Evolutionary conservation across 2,329 filamentous ascomycete species (phyloP), one percentile per base, ranked within the genome.

Genomic region (Fusarium continuum): DNA sequence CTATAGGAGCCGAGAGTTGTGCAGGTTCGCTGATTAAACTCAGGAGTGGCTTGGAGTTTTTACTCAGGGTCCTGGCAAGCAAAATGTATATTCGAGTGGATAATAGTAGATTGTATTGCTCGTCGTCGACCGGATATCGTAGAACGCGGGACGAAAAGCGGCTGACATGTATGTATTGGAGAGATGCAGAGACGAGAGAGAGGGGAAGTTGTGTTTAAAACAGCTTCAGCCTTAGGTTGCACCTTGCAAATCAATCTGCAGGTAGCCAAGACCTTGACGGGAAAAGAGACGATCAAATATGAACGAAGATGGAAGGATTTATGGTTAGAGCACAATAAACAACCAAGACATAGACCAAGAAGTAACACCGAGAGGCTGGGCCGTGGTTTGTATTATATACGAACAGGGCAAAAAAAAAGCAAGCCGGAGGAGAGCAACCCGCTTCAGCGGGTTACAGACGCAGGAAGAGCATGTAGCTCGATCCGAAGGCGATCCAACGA

Each of bases 401-500:
- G 23, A 23, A 23, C 50, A 64, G 39, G 61, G 52, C 32, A 22
- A 54, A 50, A 10, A 14, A 43, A 57, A 57, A 66, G 48, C 56
- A 28, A 56, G 40, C 19, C 16, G 19, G 20, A 38, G 35, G 17
- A 65, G 35, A 58, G 40, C 36, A 38, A 65, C 62, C 63, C 55
- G 32, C 39, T 51, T 43, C 22, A n/a, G 39, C 28, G 29, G 39
- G 49, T 52, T 38, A 35, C 49, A 52, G 45, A 38, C 17, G 50
- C 62, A 38, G 44, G 29, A 55, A 46, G 46, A 16, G 46, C 53
- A 46, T 52, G 63, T 56, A 66, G 36, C 53, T 62, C 67, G 67
- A 70, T 70, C 62, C 63, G 44, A 56, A 60, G 50, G 31, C 61
- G 59, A 72, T 71, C 66, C 41, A 60, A 49, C 46, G 26, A 53